Base-by-base conservation (phyloP, 805 yeast species). In the Wickerhamomyces hampshirensis region DNA sequence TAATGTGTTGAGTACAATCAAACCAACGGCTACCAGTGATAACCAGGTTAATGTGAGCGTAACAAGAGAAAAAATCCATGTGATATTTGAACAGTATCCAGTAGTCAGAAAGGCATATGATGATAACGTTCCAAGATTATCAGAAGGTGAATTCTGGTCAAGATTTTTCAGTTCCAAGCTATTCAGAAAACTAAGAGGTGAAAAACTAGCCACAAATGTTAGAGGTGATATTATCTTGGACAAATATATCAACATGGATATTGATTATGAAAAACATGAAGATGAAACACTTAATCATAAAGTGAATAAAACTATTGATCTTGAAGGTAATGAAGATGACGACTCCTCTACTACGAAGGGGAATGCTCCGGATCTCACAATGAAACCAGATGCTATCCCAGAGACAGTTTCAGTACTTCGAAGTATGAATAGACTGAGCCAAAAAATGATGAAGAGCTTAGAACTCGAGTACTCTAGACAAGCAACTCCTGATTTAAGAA, bases 131-230 rank as follows among this genome's bases (percentile, higher is more conserved):
- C 98, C 98, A 1, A 80, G 81, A 43, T 69, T 93, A 35, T 73
- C 76, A 32, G 98, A 93, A 56, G 89, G 91, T 28, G 95, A 84
- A 53, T 93, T 93, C 51, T 93, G 98, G 98, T 86, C 95, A 9
- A 67, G 97, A 43, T 93, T 93, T 53, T 93, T 93, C 68, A 80
- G 86, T 51, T 88, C 97, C 0, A 83, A 87, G 50, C 64, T 93
- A 42, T 93, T 89, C 53, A 70, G 96, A 47, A 76, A 88, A 50
- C 65, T 93, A 23, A 72, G 96, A 56, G 98, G 98, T 40, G 98
- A 93, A 54, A 80, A 78, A 46, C 73, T 87, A 35, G 77, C 80
- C 51, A 61, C 73, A 3, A 81, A 76, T 53, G 86, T 85, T 44
- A 71, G 95, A 44, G 88, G 93, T 35, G 98, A 93, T 59, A 72